Conservation (phyloP, 495 filamentous ascomycete genomes). For the Aspergillus egyptiacus region DNA sequence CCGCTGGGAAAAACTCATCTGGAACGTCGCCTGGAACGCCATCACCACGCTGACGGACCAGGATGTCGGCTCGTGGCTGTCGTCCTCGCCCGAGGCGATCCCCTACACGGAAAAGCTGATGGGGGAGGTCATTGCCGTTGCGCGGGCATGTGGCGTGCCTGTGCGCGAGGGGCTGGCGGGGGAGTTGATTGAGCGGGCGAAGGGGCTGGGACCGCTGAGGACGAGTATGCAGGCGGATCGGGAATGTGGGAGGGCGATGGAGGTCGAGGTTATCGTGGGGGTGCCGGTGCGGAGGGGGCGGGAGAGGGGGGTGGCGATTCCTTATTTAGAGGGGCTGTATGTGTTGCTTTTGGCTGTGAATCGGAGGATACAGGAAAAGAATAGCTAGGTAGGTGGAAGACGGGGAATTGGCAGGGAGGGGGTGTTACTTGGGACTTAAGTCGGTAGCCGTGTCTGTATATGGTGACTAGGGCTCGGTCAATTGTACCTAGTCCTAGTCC, state of each 20-base stretch:
- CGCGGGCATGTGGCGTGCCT: slow-evolving; percentile 35
- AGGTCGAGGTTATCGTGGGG: slow-evolving; percentile 53
- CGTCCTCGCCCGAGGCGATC: slow-evolving; percentile 36
- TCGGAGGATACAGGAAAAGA: slow-evolving; percentile 5
- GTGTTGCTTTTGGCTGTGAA: slow-evolving; percentile 37
- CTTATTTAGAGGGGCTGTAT: slow-evolving; percentile 45
- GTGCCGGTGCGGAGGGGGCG: slow-evolving; percentile 44
- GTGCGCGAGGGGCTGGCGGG: slow-evolving; percentile 37
- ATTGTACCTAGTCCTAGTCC: too few species aligned
- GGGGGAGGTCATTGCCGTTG: slow-evolving; percentile 46
- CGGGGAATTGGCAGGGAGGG: too few species aligned
- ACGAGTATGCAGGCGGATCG: slow-evolving; percentile 53
- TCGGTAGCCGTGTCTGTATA: too few species aligned
- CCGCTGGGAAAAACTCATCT: slow-evolving; percentile 51
- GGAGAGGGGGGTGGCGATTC: slow-evolving; percentile 43
- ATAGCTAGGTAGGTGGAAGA: too few species aligned
- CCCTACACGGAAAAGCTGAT: slow-evolving; percentile 40
- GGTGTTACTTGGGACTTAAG: too few species aligned
- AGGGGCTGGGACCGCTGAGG: slow-evolving; percentile 36
- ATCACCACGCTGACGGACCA: slow-evolving; percentile 45
- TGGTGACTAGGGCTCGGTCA: too few species aligned
- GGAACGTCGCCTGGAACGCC: slow-evolving; percentile 52
- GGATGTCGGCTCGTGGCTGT: slow-evolving; percentile 45
- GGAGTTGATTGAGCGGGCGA: slow-evolving; percentile 36
- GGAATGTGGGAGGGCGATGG: slow-evolving; percentile 44